Base-by-base conservation (phyloP, 75 land plant genomes). In the Chamaecyparis obtusa region DNA sequence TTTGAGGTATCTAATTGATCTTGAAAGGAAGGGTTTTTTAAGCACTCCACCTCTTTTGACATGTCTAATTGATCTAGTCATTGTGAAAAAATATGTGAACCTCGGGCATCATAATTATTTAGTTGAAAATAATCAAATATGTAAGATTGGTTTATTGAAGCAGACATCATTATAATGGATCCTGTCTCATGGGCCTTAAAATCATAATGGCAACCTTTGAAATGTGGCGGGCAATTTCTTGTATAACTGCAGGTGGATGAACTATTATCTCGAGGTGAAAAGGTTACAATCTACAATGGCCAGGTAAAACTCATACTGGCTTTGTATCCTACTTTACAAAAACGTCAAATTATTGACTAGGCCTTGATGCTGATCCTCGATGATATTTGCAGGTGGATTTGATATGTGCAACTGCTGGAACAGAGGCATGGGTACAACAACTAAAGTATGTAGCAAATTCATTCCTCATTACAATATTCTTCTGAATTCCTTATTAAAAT, bases 381-480 rank as follows among this genome's bases (percentile, higher is more conserved):
- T 51, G 55, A 51, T 14, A 9, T 74, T 51, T 80, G 87, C 85
- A 95, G 96, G 83, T 96, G 90, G 98, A 96, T 92, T 83, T 96
- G 10, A 96, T 96, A 10, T 96, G 98, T 85, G 84, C 93, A 84
- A 95, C 96, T 51, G 91, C 87, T 80, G 96, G 98, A 2, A 92
- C 96, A 71, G 94, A 96, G 90, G 94, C 95, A 83, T 96, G 98
- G 98, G 86, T 96, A n/a, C 87, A 91, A 37, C 93, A 96, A 89
- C 91, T 96, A 86, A 94, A 92, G 98, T 96, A 89, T 89, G 84
- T 48, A n/a, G 21, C 35, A 30, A 30, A 71, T 32, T 17, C 16
- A 16, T 37, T 16, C 14, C 10, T 48, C 51, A 48, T 48, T 48
- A 48, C 10, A 48, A 1, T 48, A 19, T 39, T 41, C 16, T 17